Evolutionary conservation across 352 stramenopile species (phyloP).

Genomic region (Phytophthora pseudosyringae): DNA sequence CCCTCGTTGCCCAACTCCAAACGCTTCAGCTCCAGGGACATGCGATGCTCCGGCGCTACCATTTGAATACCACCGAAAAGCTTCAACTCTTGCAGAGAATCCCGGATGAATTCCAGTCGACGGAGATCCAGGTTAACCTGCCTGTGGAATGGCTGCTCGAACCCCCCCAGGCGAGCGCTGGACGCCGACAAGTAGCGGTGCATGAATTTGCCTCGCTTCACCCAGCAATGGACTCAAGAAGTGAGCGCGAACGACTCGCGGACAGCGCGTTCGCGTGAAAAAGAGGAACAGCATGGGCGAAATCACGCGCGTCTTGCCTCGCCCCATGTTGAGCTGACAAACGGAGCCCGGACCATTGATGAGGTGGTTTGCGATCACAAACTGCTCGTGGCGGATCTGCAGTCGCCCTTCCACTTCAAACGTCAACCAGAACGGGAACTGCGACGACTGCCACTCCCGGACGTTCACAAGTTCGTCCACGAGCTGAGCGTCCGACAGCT

Average conservation of each 20-base stretch:
- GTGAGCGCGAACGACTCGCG: constrained; percentile 59
- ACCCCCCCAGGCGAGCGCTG: constrained; percentile 45
- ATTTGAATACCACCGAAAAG: constrained; percentile 59
- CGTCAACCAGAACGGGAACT: constrained; percentile 83
- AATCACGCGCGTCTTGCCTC: constrained; percentile 88
- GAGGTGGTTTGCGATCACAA: constrained; percentile 71
- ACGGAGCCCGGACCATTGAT: constrained; percentile 68
- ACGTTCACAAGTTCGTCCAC: constrained; percentile 61
- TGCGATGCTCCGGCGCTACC: constrained; percentile 85
- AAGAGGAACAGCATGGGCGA: constrained; percentile 89
- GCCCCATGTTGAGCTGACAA: constrained; percentile 90
- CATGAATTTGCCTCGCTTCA: constrained; percentile 71
- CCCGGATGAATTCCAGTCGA: constrained; percentile 39
- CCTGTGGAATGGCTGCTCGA: constrained; percentile 75
- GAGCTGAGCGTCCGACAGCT: constrained; percentile 39
- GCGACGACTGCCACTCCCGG: constrained; percentile 51
- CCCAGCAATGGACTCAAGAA: constrained; percentile 70
- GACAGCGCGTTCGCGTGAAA: constrained; percentile 36
- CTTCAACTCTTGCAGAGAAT: constrained; percentile 49
- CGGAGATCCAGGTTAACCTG: constrained; percentile 44
- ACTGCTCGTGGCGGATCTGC: constrained; percentile 88
- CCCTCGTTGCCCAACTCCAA: constrained; percentile 18
- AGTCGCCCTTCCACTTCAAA: constrained; percentile 89
- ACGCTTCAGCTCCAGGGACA: constrained; percentile 90
- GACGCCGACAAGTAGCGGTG: constrained; percentile 62